These are phyloP conservation scores for Earliella scabrosa DNA, from an alignment of 1,284 basidiomycete species.

Conservation along the genomic window DNA sequence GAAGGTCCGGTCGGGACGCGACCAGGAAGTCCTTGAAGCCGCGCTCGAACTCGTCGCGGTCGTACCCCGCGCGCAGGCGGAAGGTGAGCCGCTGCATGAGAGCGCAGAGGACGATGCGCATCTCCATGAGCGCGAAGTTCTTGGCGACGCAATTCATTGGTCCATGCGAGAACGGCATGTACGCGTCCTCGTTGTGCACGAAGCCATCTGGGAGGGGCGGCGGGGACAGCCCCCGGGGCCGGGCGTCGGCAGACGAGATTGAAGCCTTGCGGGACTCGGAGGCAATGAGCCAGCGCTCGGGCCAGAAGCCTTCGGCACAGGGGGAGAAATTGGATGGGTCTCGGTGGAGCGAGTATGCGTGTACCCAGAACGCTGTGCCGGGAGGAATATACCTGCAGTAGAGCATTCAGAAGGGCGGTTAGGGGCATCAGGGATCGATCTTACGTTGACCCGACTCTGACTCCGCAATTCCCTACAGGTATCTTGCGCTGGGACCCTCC, in stretches of 20 bases:
- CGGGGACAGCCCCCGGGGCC: no score
- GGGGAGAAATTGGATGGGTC: conserved; percentile 37
- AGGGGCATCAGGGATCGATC: conserved; percentile 1
- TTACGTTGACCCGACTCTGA: conserved; percentile 32
- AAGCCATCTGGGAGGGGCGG: neutral
- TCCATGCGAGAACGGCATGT: conserved; percentile 36
- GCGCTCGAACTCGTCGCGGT: conserved; percentile 25
- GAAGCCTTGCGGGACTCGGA: neutral
- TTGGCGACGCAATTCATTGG: conserved; percentile 38
- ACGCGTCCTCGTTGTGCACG: conserved; percentile 31
- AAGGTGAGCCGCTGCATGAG: conserved; percentile 32
- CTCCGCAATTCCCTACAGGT: conserved; percentile 23
- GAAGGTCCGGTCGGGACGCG: conserved; percentile 20
- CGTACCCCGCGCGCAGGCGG: conserved; percentile 26
- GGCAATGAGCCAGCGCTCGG: conserved; percentile 36
- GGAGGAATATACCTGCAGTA: conserved; percentile 30
- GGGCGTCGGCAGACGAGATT: no score
- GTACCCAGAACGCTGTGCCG: conserved; percentile 31
- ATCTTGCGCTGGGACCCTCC: conserved; percentile 54
- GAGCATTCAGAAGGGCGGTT: neutral
- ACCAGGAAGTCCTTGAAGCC: conserved; percentile 28
- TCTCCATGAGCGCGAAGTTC: conserved; percentile 32
- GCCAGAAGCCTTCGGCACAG: conserved; percentile 33
- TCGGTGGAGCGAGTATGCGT: conserved; percentile 34
- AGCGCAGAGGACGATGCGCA: conserved; percentile 29